Conservation (phyloP, 176 grass and related monocot genomes). For the Eremochloa ophiuroides region DNA sequence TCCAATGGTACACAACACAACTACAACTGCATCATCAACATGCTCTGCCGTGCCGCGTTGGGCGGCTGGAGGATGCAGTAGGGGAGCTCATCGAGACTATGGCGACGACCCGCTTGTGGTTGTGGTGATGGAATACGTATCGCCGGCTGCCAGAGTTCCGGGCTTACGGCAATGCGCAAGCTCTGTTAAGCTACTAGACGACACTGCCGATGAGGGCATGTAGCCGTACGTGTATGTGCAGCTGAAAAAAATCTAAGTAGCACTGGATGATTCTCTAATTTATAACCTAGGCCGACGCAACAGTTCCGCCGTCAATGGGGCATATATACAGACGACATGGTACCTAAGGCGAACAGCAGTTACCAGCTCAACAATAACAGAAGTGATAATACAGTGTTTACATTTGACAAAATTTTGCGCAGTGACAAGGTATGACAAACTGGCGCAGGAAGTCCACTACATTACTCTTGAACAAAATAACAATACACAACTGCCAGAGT, state of each 20-base stretch:
- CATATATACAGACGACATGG: background rate
- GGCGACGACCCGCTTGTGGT: too few relatives aligned
- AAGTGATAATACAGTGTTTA: slow-evolving; percentile 40
- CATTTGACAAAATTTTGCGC: slow-evolving; percentile 41
- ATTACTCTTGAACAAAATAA: background rate
- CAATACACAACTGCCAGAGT: slow-evolving; percentile 3
- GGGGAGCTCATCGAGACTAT: too few relatives aligned
- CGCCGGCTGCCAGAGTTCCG: too few relatives aligned
- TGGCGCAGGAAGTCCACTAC: slow-evolving; percentile 17
- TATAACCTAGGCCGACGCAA: background rate
- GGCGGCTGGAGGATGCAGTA: too few relatives aligned
- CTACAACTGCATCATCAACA: too few relatives aligned
- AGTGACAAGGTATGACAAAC: slow-evolving; percentile 20
- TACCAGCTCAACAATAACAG: background rate
- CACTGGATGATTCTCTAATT: background rate
- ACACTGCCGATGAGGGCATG: too few relatives aligned
- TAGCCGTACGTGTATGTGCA: too few relatives aligned
- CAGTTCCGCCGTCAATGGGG: background rate
- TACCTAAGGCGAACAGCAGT: background rate
- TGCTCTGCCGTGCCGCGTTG: too few relatives aligned
- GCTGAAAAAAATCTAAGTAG: background rate
- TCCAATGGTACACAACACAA: too few relatives aligned
- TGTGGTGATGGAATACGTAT: too few relatives aligned
- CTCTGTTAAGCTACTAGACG: too few relatives aligned
- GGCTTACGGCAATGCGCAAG: too few relatives aligned